Conservation (phyloP, 192 early-diverging fungal species). For the Coemansia sp. region DNA sequence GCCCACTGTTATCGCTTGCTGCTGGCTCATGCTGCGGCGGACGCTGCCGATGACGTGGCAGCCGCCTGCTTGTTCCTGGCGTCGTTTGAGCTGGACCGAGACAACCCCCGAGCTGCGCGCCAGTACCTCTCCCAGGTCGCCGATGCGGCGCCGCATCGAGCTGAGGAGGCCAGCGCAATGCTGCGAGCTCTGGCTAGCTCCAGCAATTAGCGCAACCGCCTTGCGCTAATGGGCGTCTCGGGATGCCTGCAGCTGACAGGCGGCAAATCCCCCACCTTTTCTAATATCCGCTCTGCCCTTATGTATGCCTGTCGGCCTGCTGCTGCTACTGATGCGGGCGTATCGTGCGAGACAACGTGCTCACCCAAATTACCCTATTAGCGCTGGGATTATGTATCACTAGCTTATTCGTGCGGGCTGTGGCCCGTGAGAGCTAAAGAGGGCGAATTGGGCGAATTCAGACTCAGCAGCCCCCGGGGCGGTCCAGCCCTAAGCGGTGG, state of each 20-base stretch:
- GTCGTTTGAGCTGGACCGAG: conserved; percentile 36
- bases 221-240: background rate
- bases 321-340: background rate
- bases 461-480: background rate
- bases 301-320: background rate
- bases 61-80: conserved; percentile 48
- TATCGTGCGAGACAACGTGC: background rate
- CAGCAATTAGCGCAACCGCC: background rate
- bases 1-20: conserved; percentile 60
- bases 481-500: background rate
- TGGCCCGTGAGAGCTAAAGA: background rate
- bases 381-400: background rate
- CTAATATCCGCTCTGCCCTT: conserved; percentile 1
- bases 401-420: background rate
- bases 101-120: conserved; percentile 20
- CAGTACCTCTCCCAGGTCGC: conserved; percentile 42
- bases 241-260: background rate
- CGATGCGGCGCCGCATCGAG: conserved; percentile 28
- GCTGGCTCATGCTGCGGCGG: conserved; percentile 34
- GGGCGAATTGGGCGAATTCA: background rate
- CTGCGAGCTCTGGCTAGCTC: conserved; percentile 25
- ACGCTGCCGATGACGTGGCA: conserved; percentile 40
- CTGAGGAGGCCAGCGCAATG: conserved; percentile 45
- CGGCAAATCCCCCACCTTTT: background rate
- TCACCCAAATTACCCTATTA: background rate